Base-by-base conservation (phyloP, 805 yeast genomes). In the Ascoidea rubescens region DNA sequence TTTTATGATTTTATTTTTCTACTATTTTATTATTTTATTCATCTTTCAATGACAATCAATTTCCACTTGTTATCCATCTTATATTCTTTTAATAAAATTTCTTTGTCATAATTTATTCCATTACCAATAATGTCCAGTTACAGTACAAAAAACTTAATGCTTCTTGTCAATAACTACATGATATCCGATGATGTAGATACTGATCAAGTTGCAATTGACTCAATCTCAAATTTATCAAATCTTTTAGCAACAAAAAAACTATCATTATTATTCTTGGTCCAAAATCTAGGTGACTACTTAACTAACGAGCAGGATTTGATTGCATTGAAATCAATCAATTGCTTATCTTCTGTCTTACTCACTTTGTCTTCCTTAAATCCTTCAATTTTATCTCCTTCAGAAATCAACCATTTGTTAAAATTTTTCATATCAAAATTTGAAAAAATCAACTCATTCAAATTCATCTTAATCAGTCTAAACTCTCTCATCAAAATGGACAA, bases 351-450 rank as follows among this genome's bases (percentile, higher is more conserved):
- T 5, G 66, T 72, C 1, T 62, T 78, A 47, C 52, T 50, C 0
- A 50, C 54, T 0, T 16, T 74, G 3, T 59, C 63, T 8, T 47
- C 49, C 4, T 57, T 60, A 1, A 59, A 64, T 17, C 28, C 28
- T 21, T 21, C 3, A 21, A 21, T 21, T 21, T 59, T 67, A 6
- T 59, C 59, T n/a, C 62, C 67, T 21, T 75, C 73, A 48, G 84
- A 79, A 57, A 65, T 77, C 6, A 60, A 64, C 31, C 82, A 77
- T 10, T 64, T 79, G 51, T 52, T 74, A 16, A 73, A 75, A 5
- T 91, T 91, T 63, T 75, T 79, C 52, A 54, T 74, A 14, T 79
- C 80, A 16, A 84, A 91, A 57, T 64, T 87, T 28, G 84, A 80
- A 10, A 96, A 89, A 60, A 70, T 73, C 14, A 65, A 71, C 4